These are phyloP conservation scores for Saussurea involucrata DNA, from an alignment of 129 eudicot species.

Conservation along the genomic window DNA sequence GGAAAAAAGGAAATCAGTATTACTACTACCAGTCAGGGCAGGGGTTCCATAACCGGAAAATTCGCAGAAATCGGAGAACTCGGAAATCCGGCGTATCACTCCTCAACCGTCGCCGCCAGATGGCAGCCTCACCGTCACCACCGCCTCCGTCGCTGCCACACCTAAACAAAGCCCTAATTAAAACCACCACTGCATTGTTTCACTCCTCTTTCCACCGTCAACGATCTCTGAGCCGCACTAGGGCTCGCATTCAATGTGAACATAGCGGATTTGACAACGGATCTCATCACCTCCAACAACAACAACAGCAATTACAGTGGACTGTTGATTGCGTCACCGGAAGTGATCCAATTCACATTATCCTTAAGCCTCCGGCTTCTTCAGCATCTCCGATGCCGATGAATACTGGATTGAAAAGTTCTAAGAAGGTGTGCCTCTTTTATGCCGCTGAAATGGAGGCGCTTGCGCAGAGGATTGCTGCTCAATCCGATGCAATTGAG, in stretches of 20 bases:
- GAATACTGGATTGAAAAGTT: slow-evolving; percentile 31
- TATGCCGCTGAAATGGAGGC: slow-evolving; percentile 80
- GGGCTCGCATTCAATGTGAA: slow-evolving; percentile 43
- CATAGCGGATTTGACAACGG: slow-evolving; percentile 40
- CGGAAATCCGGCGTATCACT: slow-evolving; percentile 18
- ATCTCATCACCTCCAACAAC: slow-evolving; percentile 9
- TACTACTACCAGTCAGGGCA: background rate
- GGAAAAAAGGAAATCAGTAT: background rate
- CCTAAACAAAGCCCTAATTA: slow-evolving; percentile 24
- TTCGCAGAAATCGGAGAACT: slow-evolving; percentile 8
- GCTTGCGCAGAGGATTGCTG: slow-evolving; percentile 73
- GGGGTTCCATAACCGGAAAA: slow-evolving; percentile 15
- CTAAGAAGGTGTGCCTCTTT: slow-evolving; percentile 73
- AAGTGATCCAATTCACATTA: slow-evolving; percentile 78
- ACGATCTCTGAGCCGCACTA: slow-evolving; percentile 8
- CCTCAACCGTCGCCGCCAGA: slow-evolving; percentile 32
- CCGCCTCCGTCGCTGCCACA: slow-evolving; percentile 25
- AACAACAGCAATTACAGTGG: slow-evolving; percentile 44
- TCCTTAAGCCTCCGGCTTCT: slow-evolving; percentile 58
- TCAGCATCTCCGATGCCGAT: slow-evolving; percentile 44
- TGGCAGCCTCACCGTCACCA: slow-evolving; percentile 62
- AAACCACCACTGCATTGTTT: slow-evolving; percentile 14
- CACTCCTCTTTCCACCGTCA: slow-evolving; percentile 19
- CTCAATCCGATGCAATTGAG: slow-evolving; percentile 88
- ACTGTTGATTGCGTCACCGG: slow-evolving; percentile 78